Evolutionary conservation across 331 rosid species (phyloP), one percentile per base, ranked within the genome.

Genomic region (Rhamnella rubrinervis): DNA sequence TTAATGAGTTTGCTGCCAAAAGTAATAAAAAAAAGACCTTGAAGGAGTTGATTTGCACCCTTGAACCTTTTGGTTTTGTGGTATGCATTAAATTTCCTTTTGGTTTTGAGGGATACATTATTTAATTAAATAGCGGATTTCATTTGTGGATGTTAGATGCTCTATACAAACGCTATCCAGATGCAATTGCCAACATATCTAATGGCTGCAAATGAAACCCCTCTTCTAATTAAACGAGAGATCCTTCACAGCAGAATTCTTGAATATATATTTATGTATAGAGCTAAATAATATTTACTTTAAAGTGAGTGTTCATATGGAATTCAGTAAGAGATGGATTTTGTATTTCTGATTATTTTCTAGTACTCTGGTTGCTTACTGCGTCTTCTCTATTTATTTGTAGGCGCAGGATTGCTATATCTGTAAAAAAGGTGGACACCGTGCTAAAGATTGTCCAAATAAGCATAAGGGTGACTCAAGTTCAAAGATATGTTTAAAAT

Each of bases 371-470:
- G 13, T 31, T 67, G 64, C 71, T 68, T 59, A 41, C 25, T 8
- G 12, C 20, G 14, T 19, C 59, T 37, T 26, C 55, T 49, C 50
- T 53, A 59, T 76, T 64, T 53, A 55, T 67, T 23, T 71, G 31
- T 41, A 89, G 96, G 88, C 77, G 15, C 86, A 72, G n/a, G 88
- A 85, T 74, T 95, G 97, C 76, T 89, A 63, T 81, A 85, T 81
- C 66, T 91, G 97, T 77, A 91, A 83, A 74, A 85, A 83, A 52
- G 76, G 85, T 61, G 96, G 96, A 41, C 99, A 89, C 76, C 90
- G 80, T 31, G 90, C 97, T 25, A 89, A 80, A 79, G 91, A 85
- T 75, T 95, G 99, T 83, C 95, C 96, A 20, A 96, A 91, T 70
- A 91, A 85, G 91, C 58, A 74, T 62, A 71, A 16, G 25, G 60